Evolutionary conservation across 768 basidiomycete species (phyloP), one percentile per base, ranked within the genome.

Genomic region (Trametes cubensis): DNA sequence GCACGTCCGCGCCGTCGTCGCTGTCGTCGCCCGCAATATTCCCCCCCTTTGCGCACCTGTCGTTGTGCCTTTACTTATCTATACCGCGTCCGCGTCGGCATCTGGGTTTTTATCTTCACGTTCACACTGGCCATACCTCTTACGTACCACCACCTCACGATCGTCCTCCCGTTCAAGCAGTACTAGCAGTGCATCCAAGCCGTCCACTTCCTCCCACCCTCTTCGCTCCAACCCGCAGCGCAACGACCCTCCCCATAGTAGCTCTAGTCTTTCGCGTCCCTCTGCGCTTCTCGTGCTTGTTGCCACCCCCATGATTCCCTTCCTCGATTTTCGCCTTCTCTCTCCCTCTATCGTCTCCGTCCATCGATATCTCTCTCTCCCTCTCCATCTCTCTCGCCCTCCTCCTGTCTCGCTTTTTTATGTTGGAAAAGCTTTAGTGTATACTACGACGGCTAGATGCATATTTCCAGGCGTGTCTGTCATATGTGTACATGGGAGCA

Each of bases 341-440:
- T 58, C 57, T 30, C 54, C 40, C 20, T 34, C 65, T 50, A 15
- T 50, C 49, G 42, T 54, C 45, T 57, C n/a, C 63, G 41, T 59
- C n/a, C 60, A 28, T 60, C 57, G 59, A 55, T 52, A 30, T 49
- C 45, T 64, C 49, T 58, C 48, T 55, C 44, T 57, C 60, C 50
- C 51, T 55, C 39, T 50, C n/a, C n/a, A n/a, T n/a, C n/a, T n/a
- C n/a, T n/a, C n/a, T n/a, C n/a, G n/a, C n/a, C n/a, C n/a, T n/a
- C 53, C 50, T 34, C 52, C 44, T 60, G 39, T 61, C 44, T 52
- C 59, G 46, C 46, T 47, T 47, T 51, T 55, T 52, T 41, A 44
- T 60, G 57, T 62, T 61, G 66, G 66, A 68, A 68, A 67, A 58
- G 41, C 54, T 62, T 63, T 66, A 68, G 58, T 71, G 70, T 71